A percentile compares a stretch with the other conserved stretches of the same genome.
phyloP scores from a whole-genome alignment of 352 stramenopile genomes.

The Thalassiosira gravida region DNA sequence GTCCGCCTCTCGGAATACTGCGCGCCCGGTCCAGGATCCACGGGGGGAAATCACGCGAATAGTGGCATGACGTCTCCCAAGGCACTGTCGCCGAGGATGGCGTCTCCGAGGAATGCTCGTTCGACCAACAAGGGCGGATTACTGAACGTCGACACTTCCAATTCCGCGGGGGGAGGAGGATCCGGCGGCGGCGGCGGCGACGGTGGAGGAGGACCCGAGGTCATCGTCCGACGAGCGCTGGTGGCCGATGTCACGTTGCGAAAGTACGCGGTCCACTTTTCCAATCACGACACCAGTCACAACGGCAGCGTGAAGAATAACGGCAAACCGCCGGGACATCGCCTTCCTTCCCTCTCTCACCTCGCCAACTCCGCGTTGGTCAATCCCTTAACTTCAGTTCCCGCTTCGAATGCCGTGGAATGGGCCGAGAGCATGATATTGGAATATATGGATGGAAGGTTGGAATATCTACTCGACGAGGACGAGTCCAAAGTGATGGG shows the following conservation, averaged over 20 bases:
- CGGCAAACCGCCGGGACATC: slow-evolving; percentile 27
- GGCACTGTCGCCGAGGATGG: neutral
- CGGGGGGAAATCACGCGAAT: neutral
- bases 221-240: slow-evolving; percentile 63
- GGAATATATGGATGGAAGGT: slow-evolving; percentile 62
- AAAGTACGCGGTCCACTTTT: slow-evolving; percentile 53
- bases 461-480: slow-evolving; percentile 23
- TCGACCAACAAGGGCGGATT: neutral
- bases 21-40: neutral
- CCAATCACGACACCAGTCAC: neutral
- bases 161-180: neutral
- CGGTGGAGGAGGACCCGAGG: slow-evolving; percentile 23
- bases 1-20: slow-evolving; percentile 16
- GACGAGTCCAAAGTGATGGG: too few species aligned
- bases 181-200: neutral
- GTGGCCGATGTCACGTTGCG: slow-evolving; percentile 64
- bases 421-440: slow-evolving; percentile 83
- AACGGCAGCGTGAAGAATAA: neutral
- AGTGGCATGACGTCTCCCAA: neutral
- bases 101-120: neutral
- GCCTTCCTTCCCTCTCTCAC: slow-evolving; percentile 73
- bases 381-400: slow-evolving; percentile 72
- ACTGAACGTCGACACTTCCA: slow-evolving; percentile 11
- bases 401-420: slow-evolving; percentile 34
- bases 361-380: slow-evolving; percentile 71